Evolutionary conservation across 169 alveolate genomes (phyloP).

Genomic region (Pseudocohnilembus persalinus): DNA sequence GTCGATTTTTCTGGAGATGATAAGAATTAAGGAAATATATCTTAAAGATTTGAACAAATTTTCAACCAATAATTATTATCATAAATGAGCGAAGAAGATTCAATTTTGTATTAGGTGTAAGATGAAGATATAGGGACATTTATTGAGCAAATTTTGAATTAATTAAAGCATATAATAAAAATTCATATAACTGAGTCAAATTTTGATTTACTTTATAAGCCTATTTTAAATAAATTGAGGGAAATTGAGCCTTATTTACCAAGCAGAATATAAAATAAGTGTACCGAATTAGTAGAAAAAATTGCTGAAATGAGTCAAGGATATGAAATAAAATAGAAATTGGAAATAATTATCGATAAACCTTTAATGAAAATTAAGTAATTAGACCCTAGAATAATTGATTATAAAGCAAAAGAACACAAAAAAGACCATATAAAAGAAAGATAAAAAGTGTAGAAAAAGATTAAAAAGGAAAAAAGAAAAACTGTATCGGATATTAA

Average conservation of each 20-base stretch:
- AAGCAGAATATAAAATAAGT: not conserved
- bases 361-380: constrained; percentile 17
- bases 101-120: not conserved
- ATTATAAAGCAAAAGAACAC: constrained; percentile 4
- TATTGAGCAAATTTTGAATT: not conserved
- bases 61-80: too few species aligned
- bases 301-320: constrained; percentile 9
- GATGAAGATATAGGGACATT: not conserved
- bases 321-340: not conserved
- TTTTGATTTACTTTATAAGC: constrained; percentile 9
- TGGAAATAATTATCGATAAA: constrained; percentile 21
- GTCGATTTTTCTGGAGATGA: not conserved
- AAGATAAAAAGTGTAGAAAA: constrained; percentile 10
- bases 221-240: not conserved
- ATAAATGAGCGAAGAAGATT: not conserved
- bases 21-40: not conserved
- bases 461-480: not conserved
- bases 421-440: constrained; percentile 1
- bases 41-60: too few species aligned
- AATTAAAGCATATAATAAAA: not conserved
- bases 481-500: constrained; percentile 10
- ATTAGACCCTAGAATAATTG: constrained; percentile 18
- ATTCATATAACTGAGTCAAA: constrained; percentile 13
- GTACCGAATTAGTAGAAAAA: not conserved
- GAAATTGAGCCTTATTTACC: not conserved